Evolutionary conservation across 2,329 filamentous ascomycete genomes (phyloP).

Genomic region (Aspergillus novofumigatus): DNA sequence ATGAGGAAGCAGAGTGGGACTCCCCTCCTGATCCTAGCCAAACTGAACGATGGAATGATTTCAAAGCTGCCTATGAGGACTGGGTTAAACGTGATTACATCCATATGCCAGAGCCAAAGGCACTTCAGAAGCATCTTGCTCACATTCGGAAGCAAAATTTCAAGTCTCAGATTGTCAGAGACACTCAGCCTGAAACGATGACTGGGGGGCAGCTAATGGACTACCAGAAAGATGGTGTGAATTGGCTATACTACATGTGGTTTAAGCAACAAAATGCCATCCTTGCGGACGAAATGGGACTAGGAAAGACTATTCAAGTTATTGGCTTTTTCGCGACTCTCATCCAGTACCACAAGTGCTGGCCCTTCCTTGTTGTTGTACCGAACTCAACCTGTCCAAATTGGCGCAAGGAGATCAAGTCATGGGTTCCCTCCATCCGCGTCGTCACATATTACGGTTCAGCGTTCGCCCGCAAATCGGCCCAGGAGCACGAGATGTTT

Average conservation of each 20-base stretch:
- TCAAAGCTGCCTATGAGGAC: slow-evolving; percentile 77
- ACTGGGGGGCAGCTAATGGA: slow-evolving; percentile 80
- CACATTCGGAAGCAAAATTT: slow-evolving; percentile 66
- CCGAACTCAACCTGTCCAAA: slow-evolving; percentile 96
- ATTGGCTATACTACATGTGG: slow-evolving; percentile 93
- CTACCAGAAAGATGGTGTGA: slow-evolving; percentile 88
- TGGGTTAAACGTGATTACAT: slow-evolving; percentile 78
- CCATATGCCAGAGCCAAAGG: slow-evolving; percentile 49
- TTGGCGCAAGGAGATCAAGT: slow-evolving; percentile 93
- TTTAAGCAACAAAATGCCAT: slow-evolving; percentile 79
- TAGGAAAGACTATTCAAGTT: slow-evolving; percentile 95
- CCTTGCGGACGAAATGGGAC: slow-evolving; percentile 94
- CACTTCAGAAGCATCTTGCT: slow-evolving; percentile 64
- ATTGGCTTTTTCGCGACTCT: slow-evolving; percentile 76
- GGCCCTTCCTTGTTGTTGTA: slow-evolving; percentile 88
- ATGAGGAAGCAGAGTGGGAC: slow-evolving; percentile 91
- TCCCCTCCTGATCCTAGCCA: slow-evolving; percentile 64
- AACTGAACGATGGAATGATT: slow-evolving; percentile 67
- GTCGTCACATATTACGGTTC: slow-evolving; percentile 93
- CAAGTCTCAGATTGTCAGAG: slow-evolving; percentile 59
- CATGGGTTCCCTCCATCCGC: slow-evolving; percentile 79
- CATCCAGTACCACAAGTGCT: slow-evolving; percentile 67
- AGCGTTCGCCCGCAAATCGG: slow-evolving; percentile 67
- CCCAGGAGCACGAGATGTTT: slow-evolving; percentile 81
- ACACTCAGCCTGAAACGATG: slow-evolving; percentile 68